Conservation (phyloP, 1,284 basidiomycete species). For the Ganoderma boninense region DNA sequence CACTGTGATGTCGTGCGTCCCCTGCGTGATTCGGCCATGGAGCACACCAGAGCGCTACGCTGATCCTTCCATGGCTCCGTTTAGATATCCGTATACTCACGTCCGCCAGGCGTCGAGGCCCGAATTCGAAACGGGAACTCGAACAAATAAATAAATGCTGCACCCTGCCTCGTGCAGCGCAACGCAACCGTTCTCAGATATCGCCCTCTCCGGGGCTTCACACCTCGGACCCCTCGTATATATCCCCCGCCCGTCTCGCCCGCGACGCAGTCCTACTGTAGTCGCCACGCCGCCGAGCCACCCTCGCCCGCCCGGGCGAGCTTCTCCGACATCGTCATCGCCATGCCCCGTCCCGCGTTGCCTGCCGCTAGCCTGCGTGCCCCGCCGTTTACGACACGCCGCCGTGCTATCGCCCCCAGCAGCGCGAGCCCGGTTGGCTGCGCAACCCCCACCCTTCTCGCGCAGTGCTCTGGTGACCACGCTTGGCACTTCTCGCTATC, state of each 20-base stretch:
- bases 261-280: too few relatives aligned
- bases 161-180: neutral
- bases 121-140: neutral
- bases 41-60: neutral
- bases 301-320: neutral
- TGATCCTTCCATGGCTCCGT: conserved; percentile 6
- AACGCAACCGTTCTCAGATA: conserved; percentile 1
- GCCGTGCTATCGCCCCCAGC: conserved; percentile 2
- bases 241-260: conserved; percentile 2
- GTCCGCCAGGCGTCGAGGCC: neutral
- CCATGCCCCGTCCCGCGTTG: conserved; percentile 3
- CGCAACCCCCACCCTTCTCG: conserved; percentile 4
- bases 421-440: conserved; percentile 4
- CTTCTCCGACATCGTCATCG: conserved; percentile 9
- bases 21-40: neutral
- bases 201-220: conserved; percentile 6
- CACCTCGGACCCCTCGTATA: conserved; percentile 12
- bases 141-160: neutral
- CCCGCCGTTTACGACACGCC: conserved; percentile 4
- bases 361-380: neutral
- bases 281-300: conserved; percentile 8
- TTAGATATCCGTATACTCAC: conserved; percentile 8
- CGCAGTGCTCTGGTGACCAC: conserved; percentile 8
- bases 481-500: conserved; percentile 1
- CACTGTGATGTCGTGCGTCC: conserved; percentile 3